Conservation (phyloP, 306 rosid species). For the Calophaca sinica region DNA sequence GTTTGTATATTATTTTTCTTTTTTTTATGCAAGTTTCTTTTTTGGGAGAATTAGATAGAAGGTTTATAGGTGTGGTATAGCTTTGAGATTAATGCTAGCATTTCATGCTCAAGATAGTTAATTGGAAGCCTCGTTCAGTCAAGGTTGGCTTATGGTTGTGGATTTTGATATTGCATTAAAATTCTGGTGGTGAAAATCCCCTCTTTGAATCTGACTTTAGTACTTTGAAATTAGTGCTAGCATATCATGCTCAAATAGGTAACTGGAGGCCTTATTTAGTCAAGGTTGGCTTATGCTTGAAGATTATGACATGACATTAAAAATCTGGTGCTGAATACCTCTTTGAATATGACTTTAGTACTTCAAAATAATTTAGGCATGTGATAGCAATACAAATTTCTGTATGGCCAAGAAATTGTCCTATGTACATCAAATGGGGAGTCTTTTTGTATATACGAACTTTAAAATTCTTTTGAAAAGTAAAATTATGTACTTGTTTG, state of each 20-base stretch:
- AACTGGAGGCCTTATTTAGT: constrained; percentile 23
- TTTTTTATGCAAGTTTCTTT: constrained; percentile 9
- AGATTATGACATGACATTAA: constrained; percentile 9
- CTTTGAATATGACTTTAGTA: constrained; percentile 13
- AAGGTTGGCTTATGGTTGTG: constrained; percentile 2
- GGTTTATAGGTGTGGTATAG: not conserved
- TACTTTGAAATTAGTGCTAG: constrained; percentile 14
- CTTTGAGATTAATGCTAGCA: constrained; percentile 18
- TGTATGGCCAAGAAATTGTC: constrained; percentile 1
- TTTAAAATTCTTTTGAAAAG: constrained; percentile 26
- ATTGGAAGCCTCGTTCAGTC: constrained; percentile 26
- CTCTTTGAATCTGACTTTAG: constrained; percentile 24
- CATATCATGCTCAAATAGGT: constrained; percentile 8
- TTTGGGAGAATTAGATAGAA: constrained; percentile 22
- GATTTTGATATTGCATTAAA: constrained; percentile 17
- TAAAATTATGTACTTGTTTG: not conserved
- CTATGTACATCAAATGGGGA: not conserved
- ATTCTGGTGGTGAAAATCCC: not conserved
- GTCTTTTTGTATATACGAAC: not conserved
- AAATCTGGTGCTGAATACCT: not conserved
- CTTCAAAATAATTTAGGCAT: constrained; percentile 2
- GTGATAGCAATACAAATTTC: constrained; percentile 19
- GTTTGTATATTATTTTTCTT: constrained; percentile 46
- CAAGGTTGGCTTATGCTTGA: constrained; percentile 17
- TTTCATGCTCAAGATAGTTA: constrained; percentile 15